Conservation (phyloP, 495 filamentous ascomycete species). For the Rostrohypoxylon terebratum region DNA sequence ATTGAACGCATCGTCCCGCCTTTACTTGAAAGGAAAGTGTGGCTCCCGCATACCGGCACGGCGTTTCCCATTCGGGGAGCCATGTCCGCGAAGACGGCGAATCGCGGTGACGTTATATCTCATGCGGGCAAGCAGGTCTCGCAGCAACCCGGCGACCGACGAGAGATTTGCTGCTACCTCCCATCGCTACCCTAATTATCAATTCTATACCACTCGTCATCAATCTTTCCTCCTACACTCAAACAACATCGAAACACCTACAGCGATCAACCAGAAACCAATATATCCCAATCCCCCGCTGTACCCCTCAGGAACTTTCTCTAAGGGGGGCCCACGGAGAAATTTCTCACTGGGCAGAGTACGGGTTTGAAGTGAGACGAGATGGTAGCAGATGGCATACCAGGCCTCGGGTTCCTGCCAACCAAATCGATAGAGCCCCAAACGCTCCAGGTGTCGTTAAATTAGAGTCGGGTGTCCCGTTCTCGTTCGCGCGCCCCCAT, state of each 20-base stretch:
- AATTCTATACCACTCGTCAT: constrained; percentile 5
- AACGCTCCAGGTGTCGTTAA: constrained; percentile 40
- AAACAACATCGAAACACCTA: neutral
- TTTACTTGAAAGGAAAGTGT: constrained; percentile 8
- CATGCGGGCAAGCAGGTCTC: constrained; percentile 10
- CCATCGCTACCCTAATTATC: neutral
- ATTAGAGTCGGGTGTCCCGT: constrained; percentile 43
- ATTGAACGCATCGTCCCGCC: constrained; percentile 10
- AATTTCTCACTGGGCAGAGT: constrained; percentile 28
- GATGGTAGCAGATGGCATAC: neutral
- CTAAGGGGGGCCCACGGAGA: constrained; percentile 6
- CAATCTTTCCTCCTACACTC: constrained; percentile 2
- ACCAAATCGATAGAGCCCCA: constrained; percentile 5
- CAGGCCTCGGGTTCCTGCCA: constrained; percentile 15
- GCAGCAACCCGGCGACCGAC: constrained; percentile 14
- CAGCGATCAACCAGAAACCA: constrained; percentile 4
- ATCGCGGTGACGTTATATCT: constrained; percentile 22
- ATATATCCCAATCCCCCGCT: constrained; percentile 9
- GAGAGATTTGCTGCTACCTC: constrained; percentile 17
- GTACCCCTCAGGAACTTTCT: neutral
- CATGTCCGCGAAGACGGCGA: constrained; percentile 31
- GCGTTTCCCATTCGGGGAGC: constrained; percentile 30
- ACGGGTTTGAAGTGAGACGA: constrained; percentile 22
- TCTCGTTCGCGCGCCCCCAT: constrained; percentile 37
- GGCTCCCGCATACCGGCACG: constrained; percentile 16